Evolutionary conservation across 2,329 filamentous ascomycete species (phyloP).

Genomic region (Orbilia javanica): DNA sequence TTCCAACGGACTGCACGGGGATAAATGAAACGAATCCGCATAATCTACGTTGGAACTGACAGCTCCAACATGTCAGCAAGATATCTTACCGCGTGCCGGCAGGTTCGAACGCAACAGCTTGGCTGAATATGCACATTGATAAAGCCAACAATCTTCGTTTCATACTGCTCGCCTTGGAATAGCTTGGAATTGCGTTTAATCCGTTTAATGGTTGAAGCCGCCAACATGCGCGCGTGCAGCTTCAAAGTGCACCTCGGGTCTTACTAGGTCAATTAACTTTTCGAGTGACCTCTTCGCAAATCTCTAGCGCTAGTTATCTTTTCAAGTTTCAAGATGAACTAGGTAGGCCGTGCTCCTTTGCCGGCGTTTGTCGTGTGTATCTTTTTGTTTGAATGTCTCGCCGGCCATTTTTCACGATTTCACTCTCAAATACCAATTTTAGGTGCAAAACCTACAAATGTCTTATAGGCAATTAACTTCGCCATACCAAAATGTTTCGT

Average conservation of each 20-base stretch:
- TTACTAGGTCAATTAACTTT: background rate
- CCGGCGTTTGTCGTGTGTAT: background rate
- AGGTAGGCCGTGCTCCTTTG: slow-evolving; percentile 9
- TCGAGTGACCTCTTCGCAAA: background rate
- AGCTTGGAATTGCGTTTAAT: slow-evolving; percentile 7
- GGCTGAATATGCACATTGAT: slow-evolving; percentile 11
- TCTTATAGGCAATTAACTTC: background rate
- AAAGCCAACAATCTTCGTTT: slow-evolving; percentile 17
- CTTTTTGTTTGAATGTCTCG: background rate
- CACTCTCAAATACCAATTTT: background rate
- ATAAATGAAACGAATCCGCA: slow-evolving; percentile 21
- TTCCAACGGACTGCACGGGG: background rate
- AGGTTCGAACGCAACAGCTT: background rate
- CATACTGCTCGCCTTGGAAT: slow-evolving; percentile 13
- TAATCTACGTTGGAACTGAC: slow-evolving; percentile 9
- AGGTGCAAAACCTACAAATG: background rate
- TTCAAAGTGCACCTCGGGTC: background rate
- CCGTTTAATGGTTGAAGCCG: slow-evolving; percentile 8
- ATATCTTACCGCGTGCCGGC: slow-evolving; percentile 16
- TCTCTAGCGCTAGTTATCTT: slow-evolving; percentile 5
- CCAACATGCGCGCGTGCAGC: slow-evolving; percentile 15
- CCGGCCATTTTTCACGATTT: too few species aligned
- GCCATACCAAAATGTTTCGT: slow-evolving; percentile 12
- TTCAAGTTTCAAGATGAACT: slow-evolving; percentile 16
- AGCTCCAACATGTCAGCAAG: slow-evolving; percentile 23